Base-by-base conservation (phyloP, 805 yeast genomes). In the Saturnispora sanitii region DNA sequence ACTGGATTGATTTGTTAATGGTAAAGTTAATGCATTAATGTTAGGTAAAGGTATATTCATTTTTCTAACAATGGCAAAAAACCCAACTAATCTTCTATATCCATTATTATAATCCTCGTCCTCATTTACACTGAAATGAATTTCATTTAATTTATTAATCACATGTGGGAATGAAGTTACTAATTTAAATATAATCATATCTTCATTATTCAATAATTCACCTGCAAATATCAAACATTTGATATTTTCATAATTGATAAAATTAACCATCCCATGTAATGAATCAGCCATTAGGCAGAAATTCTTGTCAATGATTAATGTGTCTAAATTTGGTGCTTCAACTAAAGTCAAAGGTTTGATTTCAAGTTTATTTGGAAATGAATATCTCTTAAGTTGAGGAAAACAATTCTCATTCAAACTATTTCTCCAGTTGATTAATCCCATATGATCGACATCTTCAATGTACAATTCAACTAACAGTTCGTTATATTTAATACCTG, bases 21-120 rank as follows among this genome's bases (percentile, higher is more conserved):
- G 57, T 3, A 59, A 29, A 6, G 61, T 50, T 4, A 59, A 33
- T 19, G 45, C 49, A 9, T 50, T 44, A 8, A 58, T 27, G 32
- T 58, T 56, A 13, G 45, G 41, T 47, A 59, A 40, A 1, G 50
- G 44, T 12, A 57, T 35, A 11, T 55, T 55, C 53, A 59, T 51
- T 31, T 52, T 55, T 38, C 64, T 50, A 23, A 58, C 38, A 35
- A 59, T 59, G 18, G 64, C 64, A 40, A 58, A 50, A 30, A 55
- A 56, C 11, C 64, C 64, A 38, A 59, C 64, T 11, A 59, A 37
- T 22, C 64, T 45, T 37, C 64, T 49, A 45, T 59, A 59, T 13
- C 52, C 60, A 19, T 49, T 37, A 16, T 59, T 60, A 28, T 48
- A 49, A 15, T 53, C 43, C 27, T 49, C 54, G 3, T 19, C 27